Conservation (phyloP, 164 flowering plant species). For the Kalanchoe fedtschenkoi region DNA sequence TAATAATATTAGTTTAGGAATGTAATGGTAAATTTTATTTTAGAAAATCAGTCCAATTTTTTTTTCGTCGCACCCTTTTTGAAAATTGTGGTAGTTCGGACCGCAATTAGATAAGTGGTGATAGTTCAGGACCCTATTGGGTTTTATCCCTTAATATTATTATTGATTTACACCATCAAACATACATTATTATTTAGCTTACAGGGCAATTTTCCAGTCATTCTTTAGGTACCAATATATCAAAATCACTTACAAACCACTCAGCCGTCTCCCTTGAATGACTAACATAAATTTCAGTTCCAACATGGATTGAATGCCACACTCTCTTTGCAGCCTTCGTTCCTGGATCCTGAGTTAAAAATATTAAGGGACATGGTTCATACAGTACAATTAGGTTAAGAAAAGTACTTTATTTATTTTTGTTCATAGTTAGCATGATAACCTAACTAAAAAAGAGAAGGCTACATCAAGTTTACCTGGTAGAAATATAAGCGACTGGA, state of each 20-base stretch:
- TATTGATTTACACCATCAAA: no score
- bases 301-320: slow-evolving; percentile 58
- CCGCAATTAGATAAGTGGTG: no score
- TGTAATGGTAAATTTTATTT: no score
- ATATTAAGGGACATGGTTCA: not conserved
- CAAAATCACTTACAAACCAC: slow-evolving; percentile 61
- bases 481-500: slow-evolving; percentile 52
- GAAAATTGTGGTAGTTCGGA: no score
- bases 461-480: slow-evolving; percentile 29
- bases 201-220: slow-evolving; percentile 1
- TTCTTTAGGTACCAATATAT: slow-evolving; percentile 29
- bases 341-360: slow-evolving; percentile 43
- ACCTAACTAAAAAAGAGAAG: not conserved
- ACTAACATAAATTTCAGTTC: slow-evolving; percentile 43
- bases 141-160: no score
- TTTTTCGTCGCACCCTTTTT: no score
- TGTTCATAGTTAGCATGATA: not conserved
- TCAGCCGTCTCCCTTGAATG: slow-evolving; percentile 39
- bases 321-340: slow-evolving; percentile 43
- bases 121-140: no score
- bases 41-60: no score
- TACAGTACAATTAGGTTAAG: not conserved
- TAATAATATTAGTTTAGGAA: no score
- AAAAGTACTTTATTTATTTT: not conserved
- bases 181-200: no score